These are phyloP conservation scores for Agarophyton chilense DNA, from an alignment of 23 red algal genomes.

Conservation along the genomic window DNA sequence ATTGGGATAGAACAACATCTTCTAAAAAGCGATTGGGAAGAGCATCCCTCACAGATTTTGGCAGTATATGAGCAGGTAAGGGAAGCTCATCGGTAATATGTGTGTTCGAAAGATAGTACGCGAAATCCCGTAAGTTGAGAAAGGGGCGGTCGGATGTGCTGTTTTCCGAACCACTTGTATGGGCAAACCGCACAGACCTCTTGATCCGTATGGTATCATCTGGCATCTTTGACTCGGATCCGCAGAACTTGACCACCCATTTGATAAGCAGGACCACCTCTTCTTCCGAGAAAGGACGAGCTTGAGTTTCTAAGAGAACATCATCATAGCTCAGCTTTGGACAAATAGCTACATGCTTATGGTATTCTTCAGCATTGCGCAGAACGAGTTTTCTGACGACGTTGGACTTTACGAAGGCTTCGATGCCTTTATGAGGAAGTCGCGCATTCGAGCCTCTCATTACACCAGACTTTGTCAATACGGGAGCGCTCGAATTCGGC, in stretches of 20 bases:
- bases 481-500: constrained; percentile 27
- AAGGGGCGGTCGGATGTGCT: neutral
- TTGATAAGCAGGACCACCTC: constrained; percentile 52
- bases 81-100: constrained; percentile 17
- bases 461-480: constrained; percentile 47
- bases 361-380: constrained; percentile 46
- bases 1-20: constrained; percentile 4
- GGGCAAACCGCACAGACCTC: constrained; percentile 1
- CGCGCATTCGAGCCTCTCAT: constrained; percentile 8
- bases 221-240: neutral
- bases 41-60: neutral
- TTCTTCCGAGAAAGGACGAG: constrained; percentile 7
- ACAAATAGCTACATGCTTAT: constrained; percentile 37
- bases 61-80: constrained; percentile 39
- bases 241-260: constrained; percentile 45
- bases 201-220: neutral
- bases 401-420: constrained; percentile 49
- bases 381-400: constrained; percentile 51
- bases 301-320: neutral
- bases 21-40: constrained; percentile 11
- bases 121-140: constrained; percentile 19
- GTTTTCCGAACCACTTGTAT: neutral
- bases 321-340: constrained; percentile 19
- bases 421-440: constrained; percentile 46
- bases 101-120: neutral